These are phyloP conservation scores for Talaromyces atroroseus DNA, from an alignment of 2,329 filamentous ascomycete species.

Conservation along the genomic window DNA sequence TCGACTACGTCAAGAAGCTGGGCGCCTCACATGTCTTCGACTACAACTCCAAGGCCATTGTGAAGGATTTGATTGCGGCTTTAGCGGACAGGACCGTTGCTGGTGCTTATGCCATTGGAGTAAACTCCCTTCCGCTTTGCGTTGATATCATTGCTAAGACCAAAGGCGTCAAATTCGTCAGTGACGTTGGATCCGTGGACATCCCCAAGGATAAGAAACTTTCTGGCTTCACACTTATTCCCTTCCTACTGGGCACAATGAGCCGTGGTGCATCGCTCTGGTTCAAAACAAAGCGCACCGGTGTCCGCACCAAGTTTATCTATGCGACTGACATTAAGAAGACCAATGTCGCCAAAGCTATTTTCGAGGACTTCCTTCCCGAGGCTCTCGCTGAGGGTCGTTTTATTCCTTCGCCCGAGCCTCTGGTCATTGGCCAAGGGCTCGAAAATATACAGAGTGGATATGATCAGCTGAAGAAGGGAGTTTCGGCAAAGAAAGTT, in stretches of 20 bases:
- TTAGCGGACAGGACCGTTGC: neutral
- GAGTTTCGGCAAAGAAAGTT: constrained; percentile 42
- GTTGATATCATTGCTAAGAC: constrained; percentile 6
- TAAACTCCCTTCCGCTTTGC: neutral
- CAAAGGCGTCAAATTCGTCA: constrained; percentile 9
- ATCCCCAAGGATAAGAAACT: constrained; percentile 6
- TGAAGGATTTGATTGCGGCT: neutral
- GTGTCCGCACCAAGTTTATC: constrained; percentile 7
- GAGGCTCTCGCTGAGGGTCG: constrained; percentile 34
- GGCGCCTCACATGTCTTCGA: constrained; percentile 43
- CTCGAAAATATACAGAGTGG: constrained; percentile 40
- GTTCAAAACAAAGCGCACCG: constrained; percentile 2
- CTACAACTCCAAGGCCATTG: constrained; percentile 25
- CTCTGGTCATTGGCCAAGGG: constrained; percentile 38
- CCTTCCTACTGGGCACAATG: neutral
- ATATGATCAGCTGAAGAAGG: constrained; percentile 33
- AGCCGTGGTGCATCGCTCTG: constrained; percentile 3
- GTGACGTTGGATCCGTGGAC: constrained; percentile 1
- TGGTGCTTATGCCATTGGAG: constrained; percentile 7
- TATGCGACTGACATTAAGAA: constrained; percentile 9
- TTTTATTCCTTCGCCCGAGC: constrained; percentile 37
- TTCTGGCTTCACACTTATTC: neutral
- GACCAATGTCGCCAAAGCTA: constrained; percentile 15
- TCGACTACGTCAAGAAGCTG: constrained; percentile 37
- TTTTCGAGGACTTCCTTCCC: constrained; percentile 31